Evolutionary conservation across 2,329 filamentous ascomycete species (phyloP).

Genomic region (Orbilia javanica): DNA sequence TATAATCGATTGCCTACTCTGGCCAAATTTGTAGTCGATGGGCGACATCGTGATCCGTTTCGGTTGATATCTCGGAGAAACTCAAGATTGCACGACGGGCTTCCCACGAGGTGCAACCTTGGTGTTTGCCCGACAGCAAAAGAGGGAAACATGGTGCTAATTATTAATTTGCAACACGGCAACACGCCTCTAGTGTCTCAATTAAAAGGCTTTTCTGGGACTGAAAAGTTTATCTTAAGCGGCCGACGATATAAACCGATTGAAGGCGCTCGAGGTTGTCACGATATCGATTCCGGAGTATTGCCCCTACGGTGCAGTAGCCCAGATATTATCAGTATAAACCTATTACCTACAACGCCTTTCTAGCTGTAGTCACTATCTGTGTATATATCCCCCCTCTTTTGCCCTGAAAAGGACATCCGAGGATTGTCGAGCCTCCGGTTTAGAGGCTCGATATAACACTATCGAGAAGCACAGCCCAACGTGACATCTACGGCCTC

Average conservation of each 20-base stretch:
- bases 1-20: slow-evolving; percentile 5
- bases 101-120: slow-evolving; percentile 29
- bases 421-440: background rate
- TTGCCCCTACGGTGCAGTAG: background rate
- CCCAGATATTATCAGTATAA: background rate
- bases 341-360: background rate
- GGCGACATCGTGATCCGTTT: slow-evolving; percentile 14
- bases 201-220: background rate
- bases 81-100: background rate
- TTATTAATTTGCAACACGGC: slow-evolving; percentile 35
- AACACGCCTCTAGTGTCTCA: background rate
- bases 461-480: background rate
- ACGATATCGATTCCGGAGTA: background rate
- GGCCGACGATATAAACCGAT: slow-evolving; percentile 11
- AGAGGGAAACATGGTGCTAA: slow-evolving; percentile 19
- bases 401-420: background rate
- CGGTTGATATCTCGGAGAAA: slow-evolving; percentile 58
- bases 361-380: background rate
- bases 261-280: background rate
- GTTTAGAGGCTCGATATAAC: background rate
- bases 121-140: slow-evolving; percentile 45
- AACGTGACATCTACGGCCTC: slow-evolving; percentile 16
- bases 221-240: background rate
- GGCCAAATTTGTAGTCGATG: background rate
- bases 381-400: background rate